Evolutionary conservation across 768 basidiomycete species (phyloP).

Genomic region (Dioszegia hungarica): DNA sequence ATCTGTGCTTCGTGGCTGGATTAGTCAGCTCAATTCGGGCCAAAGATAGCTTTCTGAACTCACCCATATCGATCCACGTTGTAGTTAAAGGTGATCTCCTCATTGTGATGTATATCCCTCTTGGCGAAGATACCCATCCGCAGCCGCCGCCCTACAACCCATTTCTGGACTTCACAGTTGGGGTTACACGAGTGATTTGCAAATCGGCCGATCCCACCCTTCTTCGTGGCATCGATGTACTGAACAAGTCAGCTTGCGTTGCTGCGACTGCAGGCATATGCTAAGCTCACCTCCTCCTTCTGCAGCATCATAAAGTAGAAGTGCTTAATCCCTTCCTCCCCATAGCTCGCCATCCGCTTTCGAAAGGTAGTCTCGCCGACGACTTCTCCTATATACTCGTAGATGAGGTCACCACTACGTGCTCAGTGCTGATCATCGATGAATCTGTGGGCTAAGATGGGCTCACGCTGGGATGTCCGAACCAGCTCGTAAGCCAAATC

Average conservation of each 20-base stretch:
- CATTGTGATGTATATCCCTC: slow-evolving; percentile 61
- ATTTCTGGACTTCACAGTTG: slow-evolving; percentile 96
- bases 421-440: slow-evolving; percentile 8
- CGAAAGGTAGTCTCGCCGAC: slow-evolving; percentile 79
- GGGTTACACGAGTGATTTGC: slow-evolving; percentile 97
- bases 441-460: background rate
- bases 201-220: slow-evolving; percentile 92
- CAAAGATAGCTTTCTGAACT: slow-evolving; percentile 38
- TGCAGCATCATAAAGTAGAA: slow-evolving; percentile 99
- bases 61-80: slow-evolving; percentile 99
- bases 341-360: slow-evolving; percentile 91
- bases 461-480: slow-evolving; percentile 50
- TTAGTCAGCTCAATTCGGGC: background rate
- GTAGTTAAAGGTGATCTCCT: slow-evolving; percentile 97
- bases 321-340: slow-evolving; percentile 83
- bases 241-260: slow-evolving; percentile 3
- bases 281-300: slow-evolving; percentile 75
- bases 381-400: slow-evolving; percentile 97
- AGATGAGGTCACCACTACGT: slow-evolving; percentile 83
- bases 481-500: slow-evolving; percentile 81
- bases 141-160: slow-evolving; percentile 82
- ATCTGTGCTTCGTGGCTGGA: slow-evolving; percentile 83
- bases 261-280: background rate
- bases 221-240: slow-evolving; percentile 98
- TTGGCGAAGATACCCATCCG: slow-evolving; percentile 99